Evolutionary conservation across 192 early-diverging fungal species (phyloP), one percentile per base, ranked within the genome.

Genomic region (Chytriomyces confervae): DNA sequence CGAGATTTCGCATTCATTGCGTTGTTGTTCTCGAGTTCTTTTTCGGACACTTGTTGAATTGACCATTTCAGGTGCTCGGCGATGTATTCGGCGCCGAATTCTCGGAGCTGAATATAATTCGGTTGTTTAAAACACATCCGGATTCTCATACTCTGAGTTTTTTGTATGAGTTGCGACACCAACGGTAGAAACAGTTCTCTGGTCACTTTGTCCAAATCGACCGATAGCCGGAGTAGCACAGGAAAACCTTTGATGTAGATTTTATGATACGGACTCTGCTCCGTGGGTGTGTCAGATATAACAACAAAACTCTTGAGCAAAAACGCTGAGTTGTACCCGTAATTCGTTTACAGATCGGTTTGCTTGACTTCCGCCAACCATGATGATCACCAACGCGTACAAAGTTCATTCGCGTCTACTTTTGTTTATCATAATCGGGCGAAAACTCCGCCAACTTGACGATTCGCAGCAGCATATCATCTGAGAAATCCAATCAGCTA

Each of bases 11-110:
- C 88, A 81, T 93, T 93, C 65, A 92, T 88, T 0, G 90, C 84
- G n/a, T n/a, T 0, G 61, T 86, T 86, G 27, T 69, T 51, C 50
- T 89, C 84, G 61, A 84, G 79, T 61, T 82, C 83, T 62, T 85
- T 83, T 24, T 76, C 72, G 11, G 82, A 77, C 0, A 86, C 83
- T 68, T 92, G 92, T 68, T 93, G 92, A 72, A 94, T 89, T 0
- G 91, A 91, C 89, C 91, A 94, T 72, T 87, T 86, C 24, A 93
- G 83, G 79, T 93, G 94, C 75, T 95, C 93, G 45, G 86, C 80
- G 0, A 92, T 71, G 61, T 93, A 93, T 62, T 93, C 90, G 0
- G 91, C 91, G 16, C 91, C 91, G 78, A 91, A 93, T 72, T 94
- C 93, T 29, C 93, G n/a, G n/a, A n/a, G n/a, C n/a, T n/a, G 18